These are phyloP conservation scores for Lanmaoa rubissima DNA, from an alignment of 768 basidiomycete genomes.

Conservation along the genomic window DNA sequence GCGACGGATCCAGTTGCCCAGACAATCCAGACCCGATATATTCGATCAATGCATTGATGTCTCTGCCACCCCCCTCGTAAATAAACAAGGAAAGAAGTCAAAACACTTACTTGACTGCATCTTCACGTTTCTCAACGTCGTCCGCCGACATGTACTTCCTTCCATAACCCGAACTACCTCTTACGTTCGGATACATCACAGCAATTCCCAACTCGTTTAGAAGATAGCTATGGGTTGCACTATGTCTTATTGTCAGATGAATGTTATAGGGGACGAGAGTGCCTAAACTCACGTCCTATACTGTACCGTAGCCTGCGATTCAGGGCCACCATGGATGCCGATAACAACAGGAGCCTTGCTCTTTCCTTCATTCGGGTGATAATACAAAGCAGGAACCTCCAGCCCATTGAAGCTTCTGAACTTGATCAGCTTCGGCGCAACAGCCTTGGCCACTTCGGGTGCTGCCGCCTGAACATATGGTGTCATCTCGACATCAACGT, in stretches of 20 bases:
- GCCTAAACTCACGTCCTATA: constrained; percentile 30
- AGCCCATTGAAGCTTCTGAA: constrained; percentile 43
- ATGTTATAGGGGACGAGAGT: not conserved
- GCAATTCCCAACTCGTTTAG: constrained; percentile 41
- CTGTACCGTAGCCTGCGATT: constrained; percentile 34
- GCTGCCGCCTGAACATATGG: constrained; percentile 36
- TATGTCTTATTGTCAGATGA: constrained; percentile 10
- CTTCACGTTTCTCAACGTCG: constrained; percentile 42
- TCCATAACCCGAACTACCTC: constrained; percentile 43
- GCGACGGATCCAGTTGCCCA: constrained; percentile 33
- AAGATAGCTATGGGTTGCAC: constrained; percentile 40
- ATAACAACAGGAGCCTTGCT: constrained; percentile 34
- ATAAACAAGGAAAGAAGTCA: not conserved
- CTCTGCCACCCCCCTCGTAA: constrained; percentile 22
- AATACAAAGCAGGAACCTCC: constrained; percentile 42
- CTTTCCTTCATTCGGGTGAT: constrained; percentile 34
- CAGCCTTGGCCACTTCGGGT: constrained; percentile 23
- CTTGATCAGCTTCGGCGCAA: constrained; percentile 34
- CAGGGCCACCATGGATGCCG: constrained; percentile 42
- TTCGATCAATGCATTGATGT: constrained; percentile 38
- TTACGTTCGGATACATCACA: constrained; percentile 42
- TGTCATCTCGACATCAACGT: constrained; percentile 27
- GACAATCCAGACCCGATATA: constrained; percentile 34
- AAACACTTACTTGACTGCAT: constrained; percentile 38
- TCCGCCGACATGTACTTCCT: constrained; percentile 39